Conservation (phyloP, 306 rosid genomes). For the Styphnolobium japonicum region DNA sequence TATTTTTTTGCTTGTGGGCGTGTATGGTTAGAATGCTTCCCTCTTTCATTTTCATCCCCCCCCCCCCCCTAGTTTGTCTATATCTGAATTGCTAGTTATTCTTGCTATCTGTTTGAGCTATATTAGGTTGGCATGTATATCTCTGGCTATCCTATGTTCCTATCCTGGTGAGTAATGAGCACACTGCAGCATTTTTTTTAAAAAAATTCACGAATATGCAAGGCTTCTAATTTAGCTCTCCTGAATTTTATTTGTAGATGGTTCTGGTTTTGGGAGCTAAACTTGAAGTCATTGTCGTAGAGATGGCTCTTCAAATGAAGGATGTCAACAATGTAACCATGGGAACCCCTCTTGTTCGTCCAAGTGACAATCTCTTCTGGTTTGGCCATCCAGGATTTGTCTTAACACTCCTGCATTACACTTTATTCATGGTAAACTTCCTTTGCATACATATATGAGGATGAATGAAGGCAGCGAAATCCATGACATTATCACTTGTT, state of each 20-base stretch:
- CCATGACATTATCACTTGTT: background rate
- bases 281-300: constrained; percentile 14
- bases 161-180: background rate
- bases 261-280: constrained; percentile 16
- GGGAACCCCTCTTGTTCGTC: constrained; percentile 19
- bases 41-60: background rate
- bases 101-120: background rate
- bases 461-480: background rate
- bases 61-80: no score
- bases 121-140: constrained; percentile 10
- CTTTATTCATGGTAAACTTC: constrained; percentile 14
- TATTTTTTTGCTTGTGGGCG: constrained; percentile 14
- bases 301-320: constrained; percentile 14
- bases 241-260: constrained; percentile 2
- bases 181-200: background rate
- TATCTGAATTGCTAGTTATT: background rate
- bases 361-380: constrained; percentile 18
- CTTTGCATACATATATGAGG: background rate
- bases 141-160: constrained; percentile 20
- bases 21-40: constrained; percentile 10
- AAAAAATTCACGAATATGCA: background rate
- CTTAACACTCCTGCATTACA: constrained; percentile 15
- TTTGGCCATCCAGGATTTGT: constrained; percentile 11
- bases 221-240: background rate
- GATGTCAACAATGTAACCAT: background rate